Conservation (phyloP, 768 basidiomycete genomes). For the Phylloporus sp. region DNA sequence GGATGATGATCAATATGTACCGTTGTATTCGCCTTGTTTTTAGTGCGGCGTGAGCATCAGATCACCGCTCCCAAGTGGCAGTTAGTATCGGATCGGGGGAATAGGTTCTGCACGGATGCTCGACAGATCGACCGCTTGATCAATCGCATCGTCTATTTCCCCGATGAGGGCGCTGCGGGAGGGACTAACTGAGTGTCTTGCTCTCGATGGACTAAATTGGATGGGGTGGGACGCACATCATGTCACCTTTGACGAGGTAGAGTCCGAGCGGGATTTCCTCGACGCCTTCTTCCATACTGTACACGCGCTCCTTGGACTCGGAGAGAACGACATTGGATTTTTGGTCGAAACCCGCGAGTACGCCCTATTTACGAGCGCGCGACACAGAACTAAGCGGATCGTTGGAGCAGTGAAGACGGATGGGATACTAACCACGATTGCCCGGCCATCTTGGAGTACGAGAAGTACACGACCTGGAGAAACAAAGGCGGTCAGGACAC, state of each 20-base stretch:
- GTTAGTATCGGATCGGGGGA: slow-evolving; percentile 71
- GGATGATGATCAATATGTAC: not conserved
- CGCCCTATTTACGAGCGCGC: slow-evolving; percentile 53
- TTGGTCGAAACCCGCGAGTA: slow-evolving; percentile 89
- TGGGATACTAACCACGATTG: slow-evolving; percentile 76
- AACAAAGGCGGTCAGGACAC: not conserved
- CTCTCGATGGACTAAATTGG: not conserved
- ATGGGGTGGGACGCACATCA: slow-evolving; percentile 69
- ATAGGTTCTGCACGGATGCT: slow-evolving; percentile 87
- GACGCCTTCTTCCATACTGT: slow-evolving; percentile 85
- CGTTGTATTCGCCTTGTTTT: slow-evolving; percentile 1
- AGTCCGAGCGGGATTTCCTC: slow-evolving; percentile 93
- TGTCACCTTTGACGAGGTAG: slow-evolving; percentile 97
- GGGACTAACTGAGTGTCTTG: slow-evolving; percentile 4
- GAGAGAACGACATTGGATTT: slow-evolving; percentile 95
- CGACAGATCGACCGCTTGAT: slow-evolving; percentile 68
- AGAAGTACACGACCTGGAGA: slow-evolving; percentile 80
- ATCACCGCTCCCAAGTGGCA: not conserved
- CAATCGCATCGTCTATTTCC: slow-evolving; percentile 81
- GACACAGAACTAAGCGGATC: not conserved
- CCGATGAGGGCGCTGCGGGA: slow-evolving; percentile 65
- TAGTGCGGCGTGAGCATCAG: not conserved
- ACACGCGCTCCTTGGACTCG: slow-evolving; percentile 90
- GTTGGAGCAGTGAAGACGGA: not conserved
- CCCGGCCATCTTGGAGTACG: slow-evolving; percentile 93